A percentile compares a stretch with the other conserved stretches of the same genome.
phyloP scores from a whole-genome alignment of 805 yeast genomes.

The Metschnikowia reukaufii region DNA sequence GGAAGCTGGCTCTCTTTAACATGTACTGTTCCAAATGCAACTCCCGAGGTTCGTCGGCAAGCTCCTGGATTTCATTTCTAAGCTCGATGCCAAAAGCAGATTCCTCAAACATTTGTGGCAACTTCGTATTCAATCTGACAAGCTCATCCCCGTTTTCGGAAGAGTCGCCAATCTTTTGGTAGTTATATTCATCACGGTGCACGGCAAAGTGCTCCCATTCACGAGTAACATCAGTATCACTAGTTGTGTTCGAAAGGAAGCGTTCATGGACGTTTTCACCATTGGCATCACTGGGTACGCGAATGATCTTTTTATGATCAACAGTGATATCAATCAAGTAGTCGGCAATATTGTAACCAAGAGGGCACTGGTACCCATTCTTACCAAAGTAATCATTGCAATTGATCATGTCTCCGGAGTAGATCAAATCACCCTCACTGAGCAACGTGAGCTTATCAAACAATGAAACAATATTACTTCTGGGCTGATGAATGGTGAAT shows the following conservation, averaged over 20 bases:
- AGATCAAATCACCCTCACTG: constrained; percentile 82
- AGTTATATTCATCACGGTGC: constrained; percentile 68
- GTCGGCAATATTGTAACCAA: constrained; percentile 92
- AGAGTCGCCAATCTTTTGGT: constrained; percentile 21
- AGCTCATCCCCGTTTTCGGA: constrained; percentile 23
- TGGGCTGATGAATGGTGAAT: constrained; percentile 94
- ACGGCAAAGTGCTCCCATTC: constrained; percentile 88
- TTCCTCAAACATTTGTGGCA: constrained; percentile 37
- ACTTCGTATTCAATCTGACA: constrained; percentile 24
- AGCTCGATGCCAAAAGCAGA: constrained; percentile 44
- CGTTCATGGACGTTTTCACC: constrained; percentile 31
- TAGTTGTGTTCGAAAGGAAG: constrained; percentile 24
- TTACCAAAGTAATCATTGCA: constrained; percentile 74
- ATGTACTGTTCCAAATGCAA: constrained; percentile 34
- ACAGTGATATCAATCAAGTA: constrained; percentile 89
- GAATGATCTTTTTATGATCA: constrained; percentile 44
- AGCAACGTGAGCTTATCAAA: constrained; percentile 81
- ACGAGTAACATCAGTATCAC: constrained; percentile 58
- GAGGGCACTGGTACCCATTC: constrained; percentile 80
- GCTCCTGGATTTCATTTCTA: constrained; percentile 35
- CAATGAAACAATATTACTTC: constrained; percentile 90
- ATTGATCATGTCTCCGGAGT: constrained; percentile 78
- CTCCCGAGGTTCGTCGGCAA: constrained; percentile 25
- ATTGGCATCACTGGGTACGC: constrained; percentile 16
- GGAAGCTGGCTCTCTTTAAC: constrained; percentile 53